Conservation (phyloP, 495 filamentous ascomycete species). For the Terfezia boudieri region DNA sequence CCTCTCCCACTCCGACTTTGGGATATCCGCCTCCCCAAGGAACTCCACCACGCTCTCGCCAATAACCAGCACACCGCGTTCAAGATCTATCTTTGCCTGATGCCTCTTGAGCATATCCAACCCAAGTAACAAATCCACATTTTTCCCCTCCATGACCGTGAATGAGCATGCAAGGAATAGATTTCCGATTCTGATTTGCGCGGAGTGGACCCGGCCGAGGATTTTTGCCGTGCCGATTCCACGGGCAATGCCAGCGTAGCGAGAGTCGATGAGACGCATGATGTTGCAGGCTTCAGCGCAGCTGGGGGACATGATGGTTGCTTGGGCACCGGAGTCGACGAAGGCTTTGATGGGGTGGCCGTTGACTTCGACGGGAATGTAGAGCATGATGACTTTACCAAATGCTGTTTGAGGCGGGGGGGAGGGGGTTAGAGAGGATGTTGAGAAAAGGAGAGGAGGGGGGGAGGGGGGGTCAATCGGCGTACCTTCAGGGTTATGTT, state of each 20-base stretch:
- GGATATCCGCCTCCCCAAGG: slow-evolving; percentile 80
- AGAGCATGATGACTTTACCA: slow-evolving; percentile 81
- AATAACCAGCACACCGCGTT: slow-evolving; percentile 57
- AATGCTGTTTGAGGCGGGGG: slow-evolving; percentile 39
- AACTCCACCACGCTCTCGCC: slow-evolving; percentile 74
- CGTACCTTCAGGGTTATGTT: slow-evolving; percentile 89
- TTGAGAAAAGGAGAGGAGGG: not conserved
- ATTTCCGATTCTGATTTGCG: slow-evolving; percentile 76
- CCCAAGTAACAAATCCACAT: slow-evolving; percentile 83
- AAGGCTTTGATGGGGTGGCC: slow-evolving; percentile 79
- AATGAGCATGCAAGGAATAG: slow-evolving; percentile 82
- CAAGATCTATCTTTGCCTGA: slow-evolving; percentile 77
- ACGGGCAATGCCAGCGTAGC: slow-evolving; percentile 73
- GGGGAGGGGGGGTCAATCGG: not conserved
- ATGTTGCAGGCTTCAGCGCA: slow-evolving; percentile 84
- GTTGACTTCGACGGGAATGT: slow-evolving; percentile 91
- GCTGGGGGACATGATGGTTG: slow-evolving; percentile 92
- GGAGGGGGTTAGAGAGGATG: not conserved
- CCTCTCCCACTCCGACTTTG: slow-evolving; percentile 47
- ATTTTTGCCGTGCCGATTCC: slow-evolving; percentile 89
- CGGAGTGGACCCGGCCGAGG: slow-evolving; percentile 80
- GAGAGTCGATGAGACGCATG: slow-evolving; percentile 85
- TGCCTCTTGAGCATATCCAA: slow-evolving; percentile 92
- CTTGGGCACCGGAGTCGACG: slow-evolving; percentile 92
- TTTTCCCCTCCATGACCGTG: slow-evolving; percentile 99